Evolutionary conservation across 331 rosid genomes (phyloP).

Genomic region (Phaseolus coccineus): DNA sequence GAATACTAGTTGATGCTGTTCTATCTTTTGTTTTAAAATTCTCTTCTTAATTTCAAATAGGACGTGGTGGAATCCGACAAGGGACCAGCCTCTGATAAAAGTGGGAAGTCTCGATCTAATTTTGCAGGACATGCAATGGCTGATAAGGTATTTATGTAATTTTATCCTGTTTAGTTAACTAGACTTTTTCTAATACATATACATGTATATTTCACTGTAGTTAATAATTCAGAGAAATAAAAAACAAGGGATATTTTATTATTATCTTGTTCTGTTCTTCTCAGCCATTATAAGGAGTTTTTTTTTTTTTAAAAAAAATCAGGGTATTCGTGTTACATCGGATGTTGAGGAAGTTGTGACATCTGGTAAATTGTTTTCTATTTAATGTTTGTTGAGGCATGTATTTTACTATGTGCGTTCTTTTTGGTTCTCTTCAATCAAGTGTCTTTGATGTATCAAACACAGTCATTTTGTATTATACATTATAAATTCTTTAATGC

Average conservation of each 20-base stretch:
- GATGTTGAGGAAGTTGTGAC: constrained; percentile 72
- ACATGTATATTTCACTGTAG: not conserved
- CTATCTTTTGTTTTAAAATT: constrained; percentile 13
- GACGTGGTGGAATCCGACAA: constrained; percentile 80
- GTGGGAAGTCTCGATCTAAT: constrained; percentile 67
- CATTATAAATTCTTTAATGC: constrained; percentile 31
- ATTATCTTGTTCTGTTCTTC: constrained; percentile 27
- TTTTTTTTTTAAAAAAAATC: constrained; percentile 10
- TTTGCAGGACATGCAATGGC: constrained; percentile 76
- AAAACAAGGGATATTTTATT: constrained; percentile 22
- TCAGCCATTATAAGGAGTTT: constrained; percentile 24
- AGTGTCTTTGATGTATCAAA: constrained; percentile 29
- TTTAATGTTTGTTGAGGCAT: constrained; percentile 5
- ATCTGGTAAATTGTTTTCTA: constrained; percentile 60
- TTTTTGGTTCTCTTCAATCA: constrained; percentile 4
- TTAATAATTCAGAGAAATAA: not conserved
- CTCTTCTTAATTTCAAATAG: constrained; percentile 51
- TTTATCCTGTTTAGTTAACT: constrained; percentile 29
- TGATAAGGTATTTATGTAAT: constrained; percentile 65
- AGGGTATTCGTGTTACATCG: constrained; percentile 69
- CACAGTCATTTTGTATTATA: not conserved
- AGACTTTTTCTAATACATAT: not conserved
- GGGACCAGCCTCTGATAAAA: constrained; percentile 73
- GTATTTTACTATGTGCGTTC: constrained; percentile 10
- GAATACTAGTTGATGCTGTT: constrained; percentile 1